These are phyloP conservation scores for Psilocybe cyanescens DNA, from an alignment of 768 basidiomycete species.

Conservation along the genomic window DNA sequence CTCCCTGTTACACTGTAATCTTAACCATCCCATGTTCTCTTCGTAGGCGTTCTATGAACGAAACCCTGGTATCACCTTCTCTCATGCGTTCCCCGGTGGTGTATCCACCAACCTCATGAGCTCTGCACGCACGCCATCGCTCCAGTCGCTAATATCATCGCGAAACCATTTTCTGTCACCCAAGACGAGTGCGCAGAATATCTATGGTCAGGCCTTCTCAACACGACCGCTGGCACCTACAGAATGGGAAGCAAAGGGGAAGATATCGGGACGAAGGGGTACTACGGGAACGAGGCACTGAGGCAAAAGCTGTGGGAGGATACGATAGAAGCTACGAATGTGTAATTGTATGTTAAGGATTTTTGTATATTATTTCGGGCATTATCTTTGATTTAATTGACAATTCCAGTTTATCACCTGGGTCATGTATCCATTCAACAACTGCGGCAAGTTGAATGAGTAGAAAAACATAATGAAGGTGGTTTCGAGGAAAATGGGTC, in stretches of 20 bases:
- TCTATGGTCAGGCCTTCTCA: conserved; percentile 38
- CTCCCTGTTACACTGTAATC: not conserved
- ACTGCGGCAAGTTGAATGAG: too few species aligned
- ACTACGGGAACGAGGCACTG: conserved; percentile 39
- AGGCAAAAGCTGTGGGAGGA: conserved; percentile 42
- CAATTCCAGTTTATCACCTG: too few species aligned
- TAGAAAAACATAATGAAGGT: too few species aligned
- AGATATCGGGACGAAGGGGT: conserved; percentile 37
- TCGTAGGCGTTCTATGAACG: conserved; percentile 32
- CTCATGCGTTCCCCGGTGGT: conserved; percentile 39
- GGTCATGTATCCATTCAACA: too few species aligned
- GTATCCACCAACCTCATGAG: conserved; percentile 37
- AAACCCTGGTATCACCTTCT: conserved; percentile 37
- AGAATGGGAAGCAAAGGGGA: conserved; percentile 38
- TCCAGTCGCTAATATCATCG: conserved; percentile 23
- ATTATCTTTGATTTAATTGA: too few species aligned
- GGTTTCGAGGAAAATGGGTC: too few species aligned
- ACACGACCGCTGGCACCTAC: conserved; percentile 22
- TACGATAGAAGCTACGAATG: conserved; percentile 19
- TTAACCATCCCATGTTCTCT: too few species aligned
- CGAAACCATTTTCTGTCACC: conserved; percentile 28
- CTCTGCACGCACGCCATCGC: conserved; percentile 28
- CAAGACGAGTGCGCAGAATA: conserved; percentile 37
- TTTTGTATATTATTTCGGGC: not conserved
- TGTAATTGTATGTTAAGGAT: not conserved